Evolutionary conservation across 768 basidiomycete species (phyloP).

Genomic region (Rhodotorula graminis): DNA sequence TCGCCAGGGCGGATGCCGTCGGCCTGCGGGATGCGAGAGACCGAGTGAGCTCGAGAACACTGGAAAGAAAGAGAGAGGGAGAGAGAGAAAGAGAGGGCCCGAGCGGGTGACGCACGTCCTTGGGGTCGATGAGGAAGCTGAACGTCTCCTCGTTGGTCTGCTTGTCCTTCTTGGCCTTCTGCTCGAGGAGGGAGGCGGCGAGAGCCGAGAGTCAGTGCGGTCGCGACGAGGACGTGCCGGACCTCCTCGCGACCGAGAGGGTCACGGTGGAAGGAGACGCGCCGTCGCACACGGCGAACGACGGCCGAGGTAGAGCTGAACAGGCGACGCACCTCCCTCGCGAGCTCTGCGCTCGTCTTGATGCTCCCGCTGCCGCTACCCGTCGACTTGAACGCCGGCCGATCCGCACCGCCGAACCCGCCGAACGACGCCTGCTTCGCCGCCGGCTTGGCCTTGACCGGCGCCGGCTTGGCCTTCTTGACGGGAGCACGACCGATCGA

Average conservation of each 20-base stretch:
- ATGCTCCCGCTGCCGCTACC: slow-evolving; percentile 28
- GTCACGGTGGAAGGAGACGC: too few relatives aligned
- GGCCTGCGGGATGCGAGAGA: slow-evolving; percentile 55
- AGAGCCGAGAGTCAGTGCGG: too few relatives aligned
- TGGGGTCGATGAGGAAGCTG: slow-evolving; percentile 40
- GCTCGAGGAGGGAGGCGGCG: slow-evolving; percentile 30
- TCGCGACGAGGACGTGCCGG: too few relatives aligned
- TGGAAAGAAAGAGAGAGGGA: too few relatives aligned
- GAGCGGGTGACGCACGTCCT: slow-evolving; percentile 35
- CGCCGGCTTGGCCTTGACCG: neutral
- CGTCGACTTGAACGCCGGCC: slow-evolving; percentile 28
- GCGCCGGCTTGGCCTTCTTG: neutral
- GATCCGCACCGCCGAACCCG: neutral
- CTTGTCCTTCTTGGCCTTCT: slow-evolving; percentile 71
- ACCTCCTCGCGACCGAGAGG: neutral
- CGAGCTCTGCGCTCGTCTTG: slow-evolving; percentile 44
- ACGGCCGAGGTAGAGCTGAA: too few relatives aligned
- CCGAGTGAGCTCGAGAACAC: too few relatives aligned
- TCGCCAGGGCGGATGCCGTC: slow-evolving; percentile 73
- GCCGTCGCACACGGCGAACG: neutral
- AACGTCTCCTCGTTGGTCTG: slow-evolving; percentile 59
- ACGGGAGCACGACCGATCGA: neutral
- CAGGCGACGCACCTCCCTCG: slow-evolving; percentile 21
- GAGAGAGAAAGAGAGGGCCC: too few relatives aligned
- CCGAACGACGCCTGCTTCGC: neutral